These are phyloP conservation scores for Conringia planisiliqua DNA, from an alignment of 345 rosid species.

Conservation along the genomic window DNA sequence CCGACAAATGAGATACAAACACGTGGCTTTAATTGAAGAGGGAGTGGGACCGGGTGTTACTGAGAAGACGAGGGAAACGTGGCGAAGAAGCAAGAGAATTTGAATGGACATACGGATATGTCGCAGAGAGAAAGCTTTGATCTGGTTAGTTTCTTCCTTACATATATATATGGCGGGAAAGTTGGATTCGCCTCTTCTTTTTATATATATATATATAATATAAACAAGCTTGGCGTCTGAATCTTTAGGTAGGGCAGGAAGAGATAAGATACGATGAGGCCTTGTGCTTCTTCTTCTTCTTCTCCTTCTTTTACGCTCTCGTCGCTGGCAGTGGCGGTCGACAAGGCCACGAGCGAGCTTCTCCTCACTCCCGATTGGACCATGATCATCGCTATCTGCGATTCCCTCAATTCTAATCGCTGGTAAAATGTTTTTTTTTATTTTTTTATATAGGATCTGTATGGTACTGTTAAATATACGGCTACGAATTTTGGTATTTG, in stretches of 20 bases:
- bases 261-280: constrained; percentile 4
- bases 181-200: neutral
- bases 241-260: no score
- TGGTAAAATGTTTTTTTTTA: constrained; percentile 38
- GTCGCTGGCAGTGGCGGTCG: constrained; percentile 77
- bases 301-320: constrained; percentile 36
- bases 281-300: constrained; percentile 6
- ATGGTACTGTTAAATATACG: no score
- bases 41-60: constrained; percentile 11
- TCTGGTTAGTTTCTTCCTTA: neutral
- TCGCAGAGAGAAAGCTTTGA: neutral
- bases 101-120: constrained; percentile 21
- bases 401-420: constrained; percentile 61
- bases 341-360: constrained; percentile 91
- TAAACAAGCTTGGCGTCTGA: no score
- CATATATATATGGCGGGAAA: neutral
- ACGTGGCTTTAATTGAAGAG: no score
- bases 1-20: no score
- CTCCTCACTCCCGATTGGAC: constrained; percentile 87
- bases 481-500: neutral
- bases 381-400: constrained; percentile 84
- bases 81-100: constrained; percentile 7
- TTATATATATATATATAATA: no score
- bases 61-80: constrained; percentile 27
- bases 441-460: no score